A percentile compares a stretch with the other conserved stretches of the same genome.
These are phyloP conservation scores for Tolypocladium inflatum DNA, from an alignment of 2,329 filamentous ascomycete genomes.

Conservation along the genomic window DNA sequence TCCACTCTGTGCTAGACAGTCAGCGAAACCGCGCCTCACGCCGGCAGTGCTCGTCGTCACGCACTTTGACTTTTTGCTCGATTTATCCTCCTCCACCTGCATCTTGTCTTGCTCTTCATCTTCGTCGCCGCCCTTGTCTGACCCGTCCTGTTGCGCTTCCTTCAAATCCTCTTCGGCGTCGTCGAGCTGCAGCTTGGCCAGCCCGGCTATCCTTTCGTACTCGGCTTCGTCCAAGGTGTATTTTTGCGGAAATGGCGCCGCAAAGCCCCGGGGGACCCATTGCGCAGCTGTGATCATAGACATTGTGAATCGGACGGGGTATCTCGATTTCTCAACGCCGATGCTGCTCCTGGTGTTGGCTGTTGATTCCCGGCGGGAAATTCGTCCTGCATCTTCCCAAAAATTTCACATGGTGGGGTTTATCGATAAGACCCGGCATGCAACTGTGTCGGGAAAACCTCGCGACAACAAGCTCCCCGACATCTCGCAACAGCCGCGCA, in stretches of 20 bases:
- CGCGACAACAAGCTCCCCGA: constrained; percentile 4
- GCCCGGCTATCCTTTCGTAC: constrained; percentile 63
- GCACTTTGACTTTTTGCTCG: constrained; percentile 3
- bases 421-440: constrained; percentile 26
- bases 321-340: constrained; percentile 1
- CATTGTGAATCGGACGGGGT: constrained; percentile 22
- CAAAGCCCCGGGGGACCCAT: constrained; percentile 70
- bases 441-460: constrained; percentile 12
- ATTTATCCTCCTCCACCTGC: constrained; percentile 12
- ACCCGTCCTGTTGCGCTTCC: constrained; percentile 47
- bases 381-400: constrained; percentile 8
- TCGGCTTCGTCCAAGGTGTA: constrained; percentile 69
- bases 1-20: constrained; percentile 35
- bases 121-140: constrained; percentile 13
- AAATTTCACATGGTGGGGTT: constrained; percentile 26
- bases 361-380: background rate
- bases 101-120: constrained; percentile 23
- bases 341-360: background rate
- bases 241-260: constrained; percentile 65
- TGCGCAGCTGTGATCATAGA: constrained; percentile 71
- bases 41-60: background rate
- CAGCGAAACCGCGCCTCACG: constrained; percentile 3
- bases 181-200: constrained; percentile 73
- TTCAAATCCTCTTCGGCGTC: constrained; percentile 83
- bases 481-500: background rate